These are phyloP conservation scores for Luzula sylvatica DNA, from an alignment of 176 grass and related monocot species.

Conservation along the genomic window DNA sequence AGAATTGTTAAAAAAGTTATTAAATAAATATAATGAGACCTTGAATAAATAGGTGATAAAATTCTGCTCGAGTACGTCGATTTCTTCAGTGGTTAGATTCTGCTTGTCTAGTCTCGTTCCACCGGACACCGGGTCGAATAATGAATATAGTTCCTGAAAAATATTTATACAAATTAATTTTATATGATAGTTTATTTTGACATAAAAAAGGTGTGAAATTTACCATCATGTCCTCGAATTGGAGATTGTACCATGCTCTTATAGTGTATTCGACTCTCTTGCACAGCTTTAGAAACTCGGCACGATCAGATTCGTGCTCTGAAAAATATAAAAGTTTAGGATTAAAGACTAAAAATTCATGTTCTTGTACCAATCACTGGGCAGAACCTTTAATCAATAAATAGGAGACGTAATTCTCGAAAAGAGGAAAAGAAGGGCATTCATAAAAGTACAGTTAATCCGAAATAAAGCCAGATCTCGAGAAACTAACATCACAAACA, in stretches of 20 bases:
- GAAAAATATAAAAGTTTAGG: slow-evolving; percentile 32
- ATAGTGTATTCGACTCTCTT: slow-evolving; percentile 88
- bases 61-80: slow-evolving; percentile 74
- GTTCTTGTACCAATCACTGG: no score
- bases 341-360: no score
- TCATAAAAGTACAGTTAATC: no score
- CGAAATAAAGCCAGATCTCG: no score
- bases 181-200: neutral
- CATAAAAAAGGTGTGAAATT: slow-evolving; percentile 6
- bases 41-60: slow-evolving; percentile 81
- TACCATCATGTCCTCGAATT: slow-evolving; percentile 99
- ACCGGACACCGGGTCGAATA: slow-evolving; percentile 82
- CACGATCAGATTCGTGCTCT: slow-evolving; percentile 57
- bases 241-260: slow-evolving; percentile 88
- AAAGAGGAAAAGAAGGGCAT: no score
- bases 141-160: slow-evolving; percentile 72
- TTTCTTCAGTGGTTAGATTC: slow-evolving; percentile 50
- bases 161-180: slow-evolving; percentile 11
- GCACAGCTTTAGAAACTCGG: slow-evolving; percentile 83
- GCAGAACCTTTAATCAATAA: no score
- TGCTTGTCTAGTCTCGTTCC: slow-evolving; percentile 66
- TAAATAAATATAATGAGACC: slow-evolving; percentile 28
- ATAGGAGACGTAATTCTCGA: no score
- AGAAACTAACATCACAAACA: neutral
- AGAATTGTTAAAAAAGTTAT: neutral